Conservation (phyloP, 1,284 basidiomycete species). For the Pseudozyma hubeiensis region DNA sequence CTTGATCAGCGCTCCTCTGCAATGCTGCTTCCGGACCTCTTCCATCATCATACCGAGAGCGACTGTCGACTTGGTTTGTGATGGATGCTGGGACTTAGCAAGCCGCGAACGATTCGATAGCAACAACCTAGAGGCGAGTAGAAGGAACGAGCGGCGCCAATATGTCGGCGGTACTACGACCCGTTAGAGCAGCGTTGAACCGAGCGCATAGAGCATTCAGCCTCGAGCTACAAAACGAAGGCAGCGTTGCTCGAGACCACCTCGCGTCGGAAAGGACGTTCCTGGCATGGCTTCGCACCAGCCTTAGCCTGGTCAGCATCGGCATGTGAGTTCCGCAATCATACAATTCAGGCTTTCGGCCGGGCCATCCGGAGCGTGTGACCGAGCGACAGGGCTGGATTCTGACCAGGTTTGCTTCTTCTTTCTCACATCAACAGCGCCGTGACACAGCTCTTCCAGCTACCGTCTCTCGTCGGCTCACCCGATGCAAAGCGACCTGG, state of each 20-base stretch:
- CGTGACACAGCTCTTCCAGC: slow-evolving; percentile 64
- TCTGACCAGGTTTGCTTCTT: too few relatives aligned
- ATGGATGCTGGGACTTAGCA: too few relatives aligned
- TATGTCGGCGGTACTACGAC: slow-evolving; percentile 37
- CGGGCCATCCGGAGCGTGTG: too few relatives aligned
- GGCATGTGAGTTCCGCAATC: slow-evolving; percentile 55
- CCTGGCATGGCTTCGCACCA: slow-evolving; percentile 69
- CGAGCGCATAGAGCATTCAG: slow-evolving; percentile 30
- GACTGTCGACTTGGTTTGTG: background rate
- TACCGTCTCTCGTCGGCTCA: slow-evolving; percentile 55
- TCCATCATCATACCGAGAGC: too few relatives aligned
- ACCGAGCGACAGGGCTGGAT: too few relatives aligned
- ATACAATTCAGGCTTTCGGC: background rate
- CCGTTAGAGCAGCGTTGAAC: slow-evolving; percentile 18
- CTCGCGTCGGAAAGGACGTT: slow-evolving; percentile 68
- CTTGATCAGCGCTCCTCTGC: too few relatives aligned
- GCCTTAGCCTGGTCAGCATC: slow-evolving; percentile 61
- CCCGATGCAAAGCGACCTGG: background rate
- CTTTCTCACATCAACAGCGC: slow-evolving; percentile 33
- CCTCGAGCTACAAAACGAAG: slow-evolving; percentile 62
- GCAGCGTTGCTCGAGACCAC: slow-evolving; percentile 68
- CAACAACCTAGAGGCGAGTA: background rate
- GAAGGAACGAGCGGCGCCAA: background rate
- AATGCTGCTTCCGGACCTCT: background rate
- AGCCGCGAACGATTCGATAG: background rate